These are phyloP conservation scores for Saccharomyces hybrid DNA, from an alignment of 1,139 yeast species.

Conservation along the genomic window DNA sequence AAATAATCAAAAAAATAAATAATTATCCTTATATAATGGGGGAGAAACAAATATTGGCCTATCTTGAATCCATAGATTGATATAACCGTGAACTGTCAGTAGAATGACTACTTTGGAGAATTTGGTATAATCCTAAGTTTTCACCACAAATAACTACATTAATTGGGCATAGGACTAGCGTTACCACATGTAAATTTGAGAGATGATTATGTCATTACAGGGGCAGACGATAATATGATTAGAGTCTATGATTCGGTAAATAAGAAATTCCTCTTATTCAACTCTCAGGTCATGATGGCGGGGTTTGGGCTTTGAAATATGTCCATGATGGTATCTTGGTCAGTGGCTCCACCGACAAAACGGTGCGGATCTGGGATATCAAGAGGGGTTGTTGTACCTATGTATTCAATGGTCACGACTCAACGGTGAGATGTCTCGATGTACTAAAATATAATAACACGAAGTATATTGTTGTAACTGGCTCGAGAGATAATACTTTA, in stretches of 20 bases:
- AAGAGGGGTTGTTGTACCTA: conserved; percentile 46
- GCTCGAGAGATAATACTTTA: conserved; percentile 83
- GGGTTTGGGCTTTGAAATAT: conserved; percentile 96
- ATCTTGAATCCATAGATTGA: no score
- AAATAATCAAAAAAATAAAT: no score
- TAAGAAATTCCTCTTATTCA: conserved; percentile 61
- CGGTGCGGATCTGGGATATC: conserved; percentile 86
- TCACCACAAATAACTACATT: conserved; percentile 64
- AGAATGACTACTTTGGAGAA: conserved; percentile 40
- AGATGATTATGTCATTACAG: conserved; percentile 82
- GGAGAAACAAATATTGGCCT: no score
- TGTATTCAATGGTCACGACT: conserved; percentile 80
- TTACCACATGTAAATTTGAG: conserved; percentile 94
- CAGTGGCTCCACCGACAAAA: conserved; percentile 85
- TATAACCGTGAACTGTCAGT: no score
- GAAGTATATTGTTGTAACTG: conserved; percentile 71
- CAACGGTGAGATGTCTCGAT: conserved; percentile 86
- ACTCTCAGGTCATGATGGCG: conserved; percentile 87
- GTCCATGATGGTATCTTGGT: conserved; percentile 49
- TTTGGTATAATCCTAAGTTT: conserved; percentile 73
- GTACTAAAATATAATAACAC: conserved; percentile 57
- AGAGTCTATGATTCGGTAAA: conserved; percentile 72
- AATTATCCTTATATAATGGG: no score
- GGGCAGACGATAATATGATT: conserved; percentile 80
- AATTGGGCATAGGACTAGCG: conserved; percentile 68